These are phyloP conservation scores for Leptodontidium sp. DNA, from an alignment of 2,329 filamentous ascomycete species.

Conservation along the genomic window DNA sequence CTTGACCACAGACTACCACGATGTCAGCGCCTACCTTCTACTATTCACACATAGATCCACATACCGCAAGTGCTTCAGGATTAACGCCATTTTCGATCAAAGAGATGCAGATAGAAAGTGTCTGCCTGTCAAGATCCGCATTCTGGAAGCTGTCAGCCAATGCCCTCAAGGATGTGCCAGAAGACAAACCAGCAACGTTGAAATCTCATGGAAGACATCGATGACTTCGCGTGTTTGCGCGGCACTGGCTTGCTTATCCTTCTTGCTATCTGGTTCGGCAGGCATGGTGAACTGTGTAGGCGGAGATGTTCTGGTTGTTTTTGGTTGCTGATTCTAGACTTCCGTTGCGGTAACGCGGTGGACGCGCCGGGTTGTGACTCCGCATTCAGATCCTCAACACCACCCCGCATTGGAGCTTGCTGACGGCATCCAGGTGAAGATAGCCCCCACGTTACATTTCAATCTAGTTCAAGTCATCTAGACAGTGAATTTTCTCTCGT, in stretches of 20 bases:
- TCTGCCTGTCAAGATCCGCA: slow-evolving; percentile 88
- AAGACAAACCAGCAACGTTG: slow-evolving; percentile 80
- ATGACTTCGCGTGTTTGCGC: slow-evolving; percentile 86
- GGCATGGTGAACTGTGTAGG: slow-evolving; percentile 46
- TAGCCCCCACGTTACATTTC: neutral
- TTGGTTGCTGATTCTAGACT: slow-evolving; percentile 5
- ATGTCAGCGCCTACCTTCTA: slow-evolving; percentile 28
- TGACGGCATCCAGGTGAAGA: neutral
- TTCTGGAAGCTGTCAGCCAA: slow-evolving; percentile 65
- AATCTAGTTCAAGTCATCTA: neutral
- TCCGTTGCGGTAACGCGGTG: slow-evolving; percentile 23
- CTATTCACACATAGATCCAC: slow-evolving; percentile 45
- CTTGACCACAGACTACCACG: slow-evolving; percentile 43
- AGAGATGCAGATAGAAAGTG: slow-evolving; percentile 93
- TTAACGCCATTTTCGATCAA: slow-evolving; percentile 98
- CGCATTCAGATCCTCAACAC: slow-evolving; percentile 25
- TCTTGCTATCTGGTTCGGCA: slow-evolving; percentile 62
- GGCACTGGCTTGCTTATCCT: slow-evolving; percentile 69
- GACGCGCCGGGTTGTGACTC: slow-evolving; percentile 10
- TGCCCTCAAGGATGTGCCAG: slow-evolving; percentile 1
- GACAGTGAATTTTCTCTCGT: neutral
- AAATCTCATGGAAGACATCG: slow-evolving; percentile 84
- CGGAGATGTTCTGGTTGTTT: neutral
- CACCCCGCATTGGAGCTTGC: slow-evolving; percentile 21
- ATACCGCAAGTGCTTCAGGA: slow-evolving; percentile 90